These are phyloP conservation scores for Barnettozyma salicaria DNA, from an alignment of 805 yeast species.

Conservation along the genomic window DNA sequence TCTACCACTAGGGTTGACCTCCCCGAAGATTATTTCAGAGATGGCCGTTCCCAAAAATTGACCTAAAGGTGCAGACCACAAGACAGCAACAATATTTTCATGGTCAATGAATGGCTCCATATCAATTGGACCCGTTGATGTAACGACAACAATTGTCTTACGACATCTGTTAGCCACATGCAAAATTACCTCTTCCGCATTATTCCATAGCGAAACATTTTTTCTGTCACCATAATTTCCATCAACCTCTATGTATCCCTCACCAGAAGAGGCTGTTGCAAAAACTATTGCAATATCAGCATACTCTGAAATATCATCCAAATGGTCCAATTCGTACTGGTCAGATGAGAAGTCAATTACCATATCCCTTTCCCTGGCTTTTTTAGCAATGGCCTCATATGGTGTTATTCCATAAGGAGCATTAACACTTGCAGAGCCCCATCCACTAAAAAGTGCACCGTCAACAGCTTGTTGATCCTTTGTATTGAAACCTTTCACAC, in stretches of 20 bases:
- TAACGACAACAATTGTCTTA: conserved; percentile 54
- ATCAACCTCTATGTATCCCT: conserved; percentile 52
- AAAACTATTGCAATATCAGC: conserved; percentile 51
- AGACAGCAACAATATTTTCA: conserved; percentile 52
- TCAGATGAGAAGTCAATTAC: conserved; percentile 40
- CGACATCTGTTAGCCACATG: conserved; percentile 43
- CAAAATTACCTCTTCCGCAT: conserved; percentile 48
- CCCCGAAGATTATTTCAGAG: conserved; percentile 55
- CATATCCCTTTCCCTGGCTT: conserved; percentile 42
- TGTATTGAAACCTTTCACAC: conserved; percentile 46
- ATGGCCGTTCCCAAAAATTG: conserved; percentile 49
- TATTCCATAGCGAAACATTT: conserved; percentile 49
- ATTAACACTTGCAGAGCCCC: conserved; percentile 60
- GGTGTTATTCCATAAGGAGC: conserved; percentile 56
- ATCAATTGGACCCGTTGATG: conserved; percentile 54
- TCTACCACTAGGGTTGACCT: conserved; percentile 55
- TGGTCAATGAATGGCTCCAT: conserved; percentile 51
- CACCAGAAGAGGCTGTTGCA: conserved; percentile 51
- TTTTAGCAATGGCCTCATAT: conserved; percentile 44
- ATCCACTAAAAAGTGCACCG: conserved; percentile 53
- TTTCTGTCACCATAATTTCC: conserved; percentile 54
- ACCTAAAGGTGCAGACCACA: conserved; percentile 55
- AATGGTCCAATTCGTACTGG: conserved; percentile 40
- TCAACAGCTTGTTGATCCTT: conserved; percentile 46
- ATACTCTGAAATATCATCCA: conserved; percentile 39